phyloP scores from a whole-genome alignment of 306 rosid genomes.

The Myrica gale region DNA sequence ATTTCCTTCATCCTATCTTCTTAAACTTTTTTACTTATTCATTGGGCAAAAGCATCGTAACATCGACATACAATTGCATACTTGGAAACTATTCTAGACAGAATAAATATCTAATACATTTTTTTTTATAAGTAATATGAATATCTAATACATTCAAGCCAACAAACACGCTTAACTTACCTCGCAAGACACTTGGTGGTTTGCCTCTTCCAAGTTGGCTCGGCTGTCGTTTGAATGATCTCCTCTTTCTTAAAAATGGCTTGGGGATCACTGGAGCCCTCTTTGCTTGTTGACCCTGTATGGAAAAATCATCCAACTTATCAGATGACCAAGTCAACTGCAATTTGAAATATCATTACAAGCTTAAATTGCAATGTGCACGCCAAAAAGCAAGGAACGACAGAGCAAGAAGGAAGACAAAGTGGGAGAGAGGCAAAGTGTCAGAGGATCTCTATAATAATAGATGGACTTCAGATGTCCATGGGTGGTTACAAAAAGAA shows the following conservation, averaged over 20 bases:
- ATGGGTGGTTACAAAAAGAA: not conserved
- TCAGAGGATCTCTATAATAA: not conserved
- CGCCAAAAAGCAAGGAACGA: not conserved
- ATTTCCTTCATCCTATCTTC: no score
- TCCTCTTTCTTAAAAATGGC: constrained; percentile 51
- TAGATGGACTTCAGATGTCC: not conserved
- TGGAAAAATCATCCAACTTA: constrained; percentile 14
- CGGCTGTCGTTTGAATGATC: constrained; percentile 64
- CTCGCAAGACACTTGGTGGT: constrained; percentile 49
- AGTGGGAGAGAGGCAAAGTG: not conserved
- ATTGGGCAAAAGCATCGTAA: not conserved
- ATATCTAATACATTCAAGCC: no score
- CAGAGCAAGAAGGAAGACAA: not conserved
- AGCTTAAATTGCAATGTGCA: not conserved
- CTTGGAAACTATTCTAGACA: not conserved
- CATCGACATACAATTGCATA: not conserved
- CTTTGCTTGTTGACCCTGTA: constrained; percentile 51
- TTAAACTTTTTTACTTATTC: not conserved
- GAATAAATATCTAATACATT: not conserved
- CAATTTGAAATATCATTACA: constrained; percentile 17
- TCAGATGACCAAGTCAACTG: not conserved
- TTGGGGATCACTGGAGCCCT: constrained; percentile 46
- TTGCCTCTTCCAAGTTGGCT: constrained; percentile 57
- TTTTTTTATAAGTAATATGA: no score
- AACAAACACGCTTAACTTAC: constrained; percentile 31